Evolutionary conservation across 1,284 basidiomycete species (phyloP).

Genomic region (Tilletia horrida): DNA sequence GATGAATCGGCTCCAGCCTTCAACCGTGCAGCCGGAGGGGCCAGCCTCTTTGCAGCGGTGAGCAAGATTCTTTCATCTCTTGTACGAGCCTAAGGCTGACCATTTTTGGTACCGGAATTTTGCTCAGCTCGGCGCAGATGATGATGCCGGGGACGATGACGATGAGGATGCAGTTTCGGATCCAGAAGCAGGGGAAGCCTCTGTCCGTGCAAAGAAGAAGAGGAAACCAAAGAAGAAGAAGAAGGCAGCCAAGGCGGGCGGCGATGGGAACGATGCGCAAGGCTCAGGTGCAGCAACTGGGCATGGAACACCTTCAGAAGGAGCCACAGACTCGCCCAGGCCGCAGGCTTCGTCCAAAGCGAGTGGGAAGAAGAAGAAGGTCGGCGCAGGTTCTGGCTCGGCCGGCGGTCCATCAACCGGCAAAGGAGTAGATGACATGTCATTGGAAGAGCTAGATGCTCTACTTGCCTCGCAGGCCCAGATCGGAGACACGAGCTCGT

Average conservation of each 20-base stretch:
- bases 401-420: conserved; percentile 15
- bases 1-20: background rate
- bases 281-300: conserved; percentile 12
- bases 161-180: conserved; percentile 28
- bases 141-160: conserved; percentile 20
- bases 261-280: background rate
- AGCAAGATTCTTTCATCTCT: background rate
- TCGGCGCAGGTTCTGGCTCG: background rate
- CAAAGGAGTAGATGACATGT: conserved; percentile 43
- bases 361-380: conserved; percentile 22
- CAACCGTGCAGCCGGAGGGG: background rate
- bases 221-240: conserved; percentile 51
- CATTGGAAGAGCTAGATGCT: conserved; percentile 47
- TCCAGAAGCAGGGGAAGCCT: conserved; percentile 21
- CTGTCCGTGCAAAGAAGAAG: conserved; percentile 34
- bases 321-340: background rate
- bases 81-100: background rate
- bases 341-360: background rate
- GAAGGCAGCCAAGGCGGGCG: conserved; percentile 18
- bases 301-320: background rate
- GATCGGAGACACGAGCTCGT: background rate
- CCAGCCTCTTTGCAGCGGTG: conserved; percentile 16
- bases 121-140: conserved; percentile 6
- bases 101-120: no score
- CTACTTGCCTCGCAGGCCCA: conserved; percentile 41